These are phyloP conservation scores for Metschnikowia peoriensis DNA, from an alignment of 805 yeast genomes.

Conservation along the genomic window DNA sequence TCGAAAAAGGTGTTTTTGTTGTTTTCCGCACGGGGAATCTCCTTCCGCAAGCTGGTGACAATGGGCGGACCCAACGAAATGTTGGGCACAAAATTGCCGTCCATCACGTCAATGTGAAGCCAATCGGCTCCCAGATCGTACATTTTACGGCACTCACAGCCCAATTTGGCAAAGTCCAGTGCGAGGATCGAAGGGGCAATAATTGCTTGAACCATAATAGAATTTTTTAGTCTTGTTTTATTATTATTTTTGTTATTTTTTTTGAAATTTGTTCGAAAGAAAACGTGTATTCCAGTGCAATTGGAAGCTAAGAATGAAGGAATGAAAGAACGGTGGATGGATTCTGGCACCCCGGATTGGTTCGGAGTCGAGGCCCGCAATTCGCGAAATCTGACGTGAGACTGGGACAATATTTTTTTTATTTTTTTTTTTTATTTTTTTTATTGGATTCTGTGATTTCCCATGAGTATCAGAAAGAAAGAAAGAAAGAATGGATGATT, in stretches of 20 bases:
- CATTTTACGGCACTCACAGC: slow-evolving; percentile 81
- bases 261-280: background rate
- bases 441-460: too few relatives aligned
- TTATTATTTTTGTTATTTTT: background rate
- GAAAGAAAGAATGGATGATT: too few relatives aligned
- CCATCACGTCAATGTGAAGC: slow-evolving; percentile 99
- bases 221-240: too few relatives aligned
- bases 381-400: too few relatives aligned
- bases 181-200: slow-evolving; percentile 95
- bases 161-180: slow-evolving; percentile 86
- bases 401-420: too few relatives aligned
- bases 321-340: too few relatives aligned
- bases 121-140: slow-evolving; percentile 86
- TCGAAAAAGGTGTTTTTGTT: slow-evolving; percentile 63
- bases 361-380: too few relatives aligned
- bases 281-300: background rate
- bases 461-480: too few relatives aligned
- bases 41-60: slow-evolving; percentile 70
- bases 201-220: slow-evolving; percentile 67
- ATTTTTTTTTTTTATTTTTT: too few relatives aligned
- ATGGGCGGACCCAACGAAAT: slow-evolving; percentile 92
- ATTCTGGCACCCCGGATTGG: too few relatives aligned
- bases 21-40: slow-evolving; percentile 62
- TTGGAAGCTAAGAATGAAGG: too few relatives aligned
- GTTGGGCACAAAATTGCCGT: slow-evolving; percentile 97